Percentiles rank a stretch among this genome's conserved stretches.
phyloP scores from a whole-genome alignment of 768 basidiomycete genomes.

The Daedalea quercina region DNA sequence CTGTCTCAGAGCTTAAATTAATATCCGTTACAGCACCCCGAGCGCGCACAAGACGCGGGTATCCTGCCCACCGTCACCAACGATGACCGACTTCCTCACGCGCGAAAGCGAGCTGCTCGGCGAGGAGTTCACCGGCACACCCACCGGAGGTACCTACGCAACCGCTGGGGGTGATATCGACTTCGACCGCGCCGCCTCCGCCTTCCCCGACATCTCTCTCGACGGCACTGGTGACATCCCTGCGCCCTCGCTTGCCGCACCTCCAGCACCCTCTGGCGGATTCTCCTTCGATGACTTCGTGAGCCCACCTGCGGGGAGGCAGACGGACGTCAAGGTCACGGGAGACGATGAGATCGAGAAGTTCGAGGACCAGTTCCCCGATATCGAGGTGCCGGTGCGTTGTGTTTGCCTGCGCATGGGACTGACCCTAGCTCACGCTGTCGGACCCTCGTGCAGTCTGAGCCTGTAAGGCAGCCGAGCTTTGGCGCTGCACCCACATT shows the following conservation, averaged over 20 bases:
- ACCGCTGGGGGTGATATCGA: conserved; percentile 56
- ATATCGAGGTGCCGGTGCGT: conserved; percentile 51
- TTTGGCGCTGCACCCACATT: conserved; percentile 51
- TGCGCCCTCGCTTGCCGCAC: conserved; percentile 26
- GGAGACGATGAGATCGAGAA: conserved; percentile 81
- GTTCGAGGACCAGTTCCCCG: conserved; percentile 84
- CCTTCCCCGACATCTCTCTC: conserved; percentile 80
- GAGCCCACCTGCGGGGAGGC: conserved; percentile 30
- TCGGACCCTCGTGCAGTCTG: background rate
- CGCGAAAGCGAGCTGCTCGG: conserved; percentile 29
- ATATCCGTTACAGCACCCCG: no score
- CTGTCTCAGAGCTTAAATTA: no score
- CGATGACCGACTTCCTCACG: conserved; percentile 30
- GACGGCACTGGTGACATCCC: conserved; percentile 59
- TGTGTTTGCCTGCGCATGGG: conserved; percentile 20
- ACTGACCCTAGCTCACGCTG: background rate
- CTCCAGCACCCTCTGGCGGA: conserved; percentile 23
- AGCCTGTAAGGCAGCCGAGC: conserved; percentile 25
- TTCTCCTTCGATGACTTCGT: conserved; percentile 71
- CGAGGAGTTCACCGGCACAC: conserved; percentile 23
- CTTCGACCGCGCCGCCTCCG: conserved; percentile 74
- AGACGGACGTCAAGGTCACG: conserved; percentile 68
- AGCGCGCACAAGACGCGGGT: background rate
- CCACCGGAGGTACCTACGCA: conserved; percentile 22
- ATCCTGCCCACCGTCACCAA: background rate